Evolutionary conservation across 345 rosid genomes (phyloP).

Genomic region (Capsella bursapastoris): DNA sequence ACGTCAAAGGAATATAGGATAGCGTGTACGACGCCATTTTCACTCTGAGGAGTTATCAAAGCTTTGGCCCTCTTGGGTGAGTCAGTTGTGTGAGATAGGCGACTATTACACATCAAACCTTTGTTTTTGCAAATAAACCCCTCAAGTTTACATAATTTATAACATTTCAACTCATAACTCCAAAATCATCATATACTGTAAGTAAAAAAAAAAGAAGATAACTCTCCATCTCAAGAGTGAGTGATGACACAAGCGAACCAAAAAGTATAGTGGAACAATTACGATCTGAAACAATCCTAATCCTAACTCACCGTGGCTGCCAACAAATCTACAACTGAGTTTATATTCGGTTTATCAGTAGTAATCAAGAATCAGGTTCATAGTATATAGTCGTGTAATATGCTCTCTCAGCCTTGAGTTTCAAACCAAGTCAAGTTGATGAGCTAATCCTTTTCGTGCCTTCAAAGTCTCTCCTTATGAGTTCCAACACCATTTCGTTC

Average conservation of each 20-base stretch:
- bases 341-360: conserved; percentile 22
- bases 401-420: background rate
- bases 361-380: conserved; percentile 14
- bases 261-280: conserved; percentile 8
- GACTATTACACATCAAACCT: background rate
- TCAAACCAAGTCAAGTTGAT: conserved; percentile 29
- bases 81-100: background rate
- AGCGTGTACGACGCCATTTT: conserved; percentile 62
- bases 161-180: background rate
- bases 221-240: conserved; percentile 22
- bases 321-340: conserved; percentile 29
- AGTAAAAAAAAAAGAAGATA: background rate
- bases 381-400: background rate
- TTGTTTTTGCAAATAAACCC: conserved; percentile 11
- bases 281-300: conserved; percentile 28
- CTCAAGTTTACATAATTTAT: background rate
- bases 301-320: conserved; percentile 27
- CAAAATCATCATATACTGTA: background rate
- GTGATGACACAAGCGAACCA: conserved; percentile 3
- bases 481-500: conserved; percentile 91
- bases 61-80: background rate
- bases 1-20: conserved; percentile 52
- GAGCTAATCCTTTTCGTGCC: conserved; percentile 33
- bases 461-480: conserved; percentile 69
- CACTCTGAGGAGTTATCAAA: background rate